These are phyloP conservation scores for Nelumbo lutea DNA, from an alignment of 164 flowering plant species.

Conservation along the genomic window DNA sequence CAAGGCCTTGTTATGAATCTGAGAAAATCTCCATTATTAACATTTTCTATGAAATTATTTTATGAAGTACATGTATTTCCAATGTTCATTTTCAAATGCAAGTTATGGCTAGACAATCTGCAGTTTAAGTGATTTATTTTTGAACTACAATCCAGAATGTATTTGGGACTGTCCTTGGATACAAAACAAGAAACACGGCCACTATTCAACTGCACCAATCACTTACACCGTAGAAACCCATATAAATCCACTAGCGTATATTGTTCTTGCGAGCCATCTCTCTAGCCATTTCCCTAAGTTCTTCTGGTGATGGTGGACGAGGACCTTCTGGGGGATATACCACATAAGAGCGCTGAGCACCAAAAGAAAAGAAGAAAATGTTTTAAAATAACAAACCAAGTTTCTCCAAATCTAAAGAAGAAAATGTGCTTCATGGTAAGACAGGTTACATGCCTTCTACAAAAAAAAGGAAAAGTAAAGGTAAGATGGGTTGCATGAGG, in stretches of 20 bases:
- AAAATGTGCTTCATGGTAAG: background rate
- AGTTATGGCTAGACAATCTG: background rate
- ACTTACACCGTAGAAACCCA: background rate
- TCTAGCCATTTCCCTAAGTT: constrained; percentile 83
- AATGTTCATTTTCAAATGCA: no score
- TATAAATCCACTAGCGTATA: constrained; percentile 16
- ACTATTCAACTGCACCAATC: no score
- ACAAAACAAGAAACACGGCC: no score
- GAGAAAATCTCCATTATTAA: no score
- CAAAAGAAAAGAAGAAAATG: constrained; percentile 8
- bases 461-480: background rate
- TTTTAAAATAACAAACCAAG: background rate
- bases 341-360: constrained; percentile 58
- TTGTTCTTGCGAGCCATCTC: constrained; percentile 63
- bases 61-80: no score
- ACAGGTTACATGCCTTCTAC: background rate
- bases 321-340: constrained; percentile 81
- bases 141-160: background rate
- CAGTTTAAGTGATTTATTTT: background rate
- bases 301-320: constrained; percentile 82
- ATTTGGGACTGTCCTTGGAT: no score
- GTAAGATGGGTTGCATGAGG: background rate
- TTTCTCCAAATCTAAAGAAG: background rate
- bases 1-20: no score
- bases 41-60: no score